A percentile compares a stretch with the other conserved stretches of the same genome.
These are phyloP conservation scores for Plasmodium falciparum DNA, from an alignment of 169 alveolate genomes.

Conservation along the genomic window DNA sequence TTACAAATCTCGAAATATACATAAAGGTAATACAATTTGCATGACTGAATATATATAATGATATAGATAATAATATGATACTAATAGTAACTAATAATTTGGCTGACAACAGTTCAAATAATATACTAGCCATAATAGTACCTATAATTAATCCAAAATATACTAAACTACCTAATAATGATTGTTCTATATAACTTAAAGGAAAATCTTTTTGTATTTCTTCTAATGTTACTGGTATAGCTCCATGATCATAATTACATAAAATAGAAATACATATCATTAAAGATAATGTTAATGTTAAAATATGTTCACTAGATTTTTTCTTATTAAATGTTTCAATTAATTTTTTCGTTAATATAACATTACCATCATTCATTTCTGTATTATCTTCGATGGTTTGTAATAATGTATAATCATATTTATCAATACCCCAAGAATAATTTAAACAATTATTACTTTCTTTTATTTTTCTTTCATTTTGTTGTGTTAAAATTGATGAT, in stretches of 20 bases:
- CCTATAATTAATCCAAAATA: slow-evolving; percentile 85
- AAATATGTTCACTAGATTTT: slow-evolving; percentile 4
- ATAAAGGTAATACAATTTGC: slow-evolving; percentile 82
- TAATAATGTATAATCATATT: slow-evolving; percentile 31
- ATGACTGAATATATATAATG: slow-evolving; percentile 80
- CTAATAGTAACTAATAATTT: slow-evolving; percentile 79
- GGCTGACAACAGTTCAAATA: slow-evolving; percentile 79
- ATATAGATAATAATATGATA: slow-evolving; percentile 74
- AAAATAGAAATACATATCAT: slow-evolving; percentile 65
- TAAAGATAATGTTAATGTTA: slow-evolving; percentile 34
- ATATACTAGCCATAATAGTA: slow-evolving; percentile 83
- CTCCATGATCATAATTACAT: slow-evolving; percentile 85
- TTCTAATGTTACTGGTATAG: slow-evolving; percentile 82
- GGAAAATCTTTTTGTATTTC: slow-evolving; percentile 79
- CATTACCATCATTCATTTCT: background rate
- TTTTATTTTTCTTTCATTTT: slow-evolving; percentile 52
- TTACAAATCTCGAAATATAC: slow-evolving; percentile 88
- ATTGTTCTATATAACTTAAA: slow-evolving; percentile 79
- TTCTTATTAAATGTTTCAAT: slow-evolving; percentile 8
- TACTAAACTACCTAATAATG: slow-evolving; percentile 86
- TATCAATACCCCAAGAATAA: background rate
- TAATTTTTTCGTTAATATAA: background rate
- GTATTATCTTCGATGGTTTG: background rate
- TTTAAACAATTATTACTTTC: slow-evolving; percentile 25
- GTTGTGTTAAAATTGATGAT: slow-evolving; percentile 67